Conservation (phyloP, 176 grass and related monocot species). For the Aegilops tauschii region DNA sequence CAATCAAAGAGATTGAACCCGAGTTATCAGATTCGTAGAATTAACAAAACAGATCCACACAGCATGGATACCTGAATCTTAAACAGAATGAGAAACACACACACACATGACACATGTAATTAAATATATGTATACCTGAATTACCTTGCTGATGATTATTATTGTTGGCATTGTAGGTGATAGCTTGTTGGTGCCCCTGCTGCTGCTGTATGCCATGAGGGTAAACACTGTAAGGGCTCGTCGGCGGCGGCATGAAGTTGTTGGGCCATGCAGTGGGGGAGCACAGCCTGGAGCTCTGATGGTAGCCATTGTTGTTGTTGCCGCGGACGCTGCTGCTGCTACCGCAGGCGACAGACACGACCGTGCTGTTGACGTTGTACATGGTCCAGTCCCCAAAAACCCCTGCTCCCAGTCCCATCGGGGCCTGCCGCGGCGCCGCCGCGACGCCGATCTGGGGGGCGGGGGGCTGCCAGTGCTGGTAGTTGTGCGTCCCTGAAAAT, state of each 20-base stretch:
- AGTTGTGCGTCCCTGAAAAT: slow-evolving; percentile 27
- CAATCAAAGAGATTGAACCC: neutral
- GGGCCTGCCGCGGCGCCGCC: neutral
- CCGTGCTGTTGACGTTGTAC: neutral
- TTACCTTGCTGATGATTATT: slow-evolving; percentile 12
- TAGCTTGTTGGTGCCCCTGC: slow-evolving; percentile 23
- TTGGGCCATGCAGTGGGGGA: slow-evolving; percentile 14
- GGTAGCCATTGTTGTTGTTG: slow-evolving; percentile 11
- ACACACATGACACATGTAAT: no score
- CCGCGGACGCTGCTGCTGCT: neutral
- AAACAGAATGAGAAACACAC: neutral
- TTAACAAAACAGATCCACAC: neutral
- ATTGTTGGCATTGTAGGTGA: neutral
- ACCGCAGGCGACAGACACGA: slow-evolving; percentile 18
- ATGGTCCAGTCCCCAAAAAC: slow-evolving; percentile 27
- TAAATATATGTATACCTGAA: slow-evolving; percentile 24
- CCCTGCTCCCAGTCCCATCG: neutral
- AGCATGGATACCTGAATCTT: neutral
- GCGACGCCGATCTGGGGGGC: neutral
- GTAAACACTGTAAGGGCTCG: slow-evolving; percentile 8
- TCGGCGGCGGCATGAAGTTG: neutral
- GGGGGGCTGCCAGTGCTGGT: slow-evolving; percentile 8
- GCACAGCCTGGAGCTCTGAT: slow-evolving; percentile 29
- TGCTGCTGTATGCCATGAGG: neutral
- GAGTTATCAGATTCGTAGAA: neutral